Evolutionary conservation across 805 yeast genomes (phyloP).

Genomic region (Starmerella sirachaensis): DNA sequence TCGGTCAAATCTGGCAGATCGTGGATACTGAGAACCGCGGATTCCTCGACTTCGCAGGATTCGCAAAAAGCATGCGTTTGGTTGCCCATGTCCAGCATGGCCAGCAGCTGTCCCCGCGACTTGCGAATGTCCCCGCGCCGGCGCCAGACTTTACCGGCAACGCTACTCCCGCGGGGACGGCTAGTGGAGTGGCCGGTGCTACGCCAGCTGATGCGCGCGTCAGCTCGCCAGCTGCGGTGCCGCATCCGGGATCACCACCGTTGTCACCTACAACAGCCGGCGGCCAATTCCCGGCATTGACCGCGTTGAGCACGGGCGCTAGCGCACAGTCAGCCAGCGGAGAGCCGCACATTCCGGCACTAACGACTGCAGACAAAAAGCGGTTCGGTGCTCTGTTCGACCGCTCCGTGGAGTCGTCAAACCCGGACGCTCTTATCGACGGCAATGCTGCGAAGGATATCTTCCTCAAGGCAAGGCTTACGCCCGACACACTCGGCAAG

Average conservation of each 20-base stretch:
- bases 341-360: conserved; percentile 26
- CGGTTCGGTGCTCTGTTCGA: conserved; percentile 43
- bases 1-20: conserved; percentile 89
- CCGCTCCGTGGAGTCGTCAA: conserved; percentile 54
- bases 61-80: conserved; percentile 74
- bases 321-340: conserved; percentile 12
- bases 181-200: background rate
- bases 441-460: conserved; percentile 79
- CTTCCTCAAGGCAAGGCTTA: conserved; percentile 77
- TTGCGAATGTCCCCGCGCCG: conserved; percentile 47
- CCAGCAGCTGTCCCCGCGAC: conserved; percentile 40
- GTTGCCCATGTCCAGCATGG: conserved; percentile 82
- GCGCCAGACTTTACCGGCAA: conserved; percentile 44
- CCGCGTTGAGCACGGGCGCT: conserved; percentile 13
- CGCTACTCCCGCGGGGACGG: conserved; percentile 16
- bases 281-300: no score
- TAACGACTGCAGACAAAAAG: conserved; percentile 28
- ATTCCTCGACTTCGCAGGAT: conserved; percentile 64
- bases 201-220: background rate
- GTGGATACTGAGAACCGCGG: conserved; percentile 90
- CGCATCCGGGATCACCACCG: conserved; percentile 1
- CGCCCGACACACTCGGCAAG: conserved; percentile 64
- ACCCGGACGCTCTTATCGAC: conserved; percentile 43
- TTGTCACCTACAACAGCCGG: background rate
- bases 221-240: conserved; percentile 2